Conservation (phyloP, 1,284 basidiomycete species). For the Tylopilus sp. region DNA sequence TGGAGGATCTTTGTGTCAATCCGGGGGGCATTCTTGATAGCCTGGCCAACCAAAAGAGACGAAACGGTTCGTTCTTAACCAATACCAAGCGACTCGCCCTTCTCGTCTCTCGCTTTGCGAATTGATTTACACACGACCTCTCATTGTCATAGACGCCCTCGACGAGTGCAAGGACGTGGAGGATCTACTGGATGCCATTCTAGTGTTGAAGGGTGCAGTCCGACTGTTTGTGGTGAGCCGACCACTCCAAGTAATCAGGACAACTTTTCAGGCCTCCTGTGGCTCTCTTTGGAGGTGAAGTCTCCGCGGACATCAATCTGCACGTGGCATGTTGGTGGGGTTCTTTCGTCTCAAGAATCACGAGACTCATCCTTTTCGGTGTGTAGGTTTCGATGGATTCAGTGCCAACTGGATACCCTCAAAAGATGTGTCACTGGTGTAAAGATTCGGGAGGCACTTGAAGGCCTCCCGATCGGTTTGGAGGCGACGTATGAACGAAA, state of each 20-base stretch:
- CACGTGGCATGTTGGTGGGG: constrained; percentile 10
- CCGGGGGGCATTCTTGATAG: not conserved
- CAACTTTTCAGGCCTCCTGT: not conserved
- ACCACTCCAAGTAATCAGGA: constrained; percentile 1
- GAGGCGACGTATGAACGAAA: not conserved
- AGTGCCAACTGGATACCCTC: not conserved
- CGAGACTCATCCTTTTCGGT: no score
- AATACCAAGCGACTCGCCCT: not conserved
- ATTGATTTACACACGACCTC: not conserved
- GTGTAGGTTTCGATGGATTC: not conserved
- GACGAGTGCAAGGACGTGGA: constrained; percentile 11
- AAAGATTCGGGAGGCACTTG: not conserved
- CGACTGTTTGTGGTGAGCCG: constrained; percentile 7
- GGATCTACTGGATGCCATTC: constrained; percentile 1
- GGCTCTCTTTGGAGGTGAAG: not conserved
- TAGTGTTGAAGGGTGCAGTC: not conserved
- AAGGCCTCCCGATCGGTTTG: not conserved
- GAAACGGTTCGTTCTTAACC: not conserved
- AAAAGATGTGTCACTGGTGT: not conserved
- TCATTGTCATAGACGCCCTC: constrained; percentile 10
- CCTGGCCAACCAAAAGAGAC: not conserved
- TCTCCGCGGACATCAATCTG: constrained; percentile 2
- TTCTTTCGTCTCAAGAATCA: no score
- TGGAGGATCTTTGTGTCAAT: not conserved
- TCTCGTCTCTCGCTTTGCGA: not conserved